Evolutionary conservation across 176 grass and related monocot genomes (phyloP), one percentile per base, ranked within the genome.

Genomic region (Phyllostachys edulis): DNA sequence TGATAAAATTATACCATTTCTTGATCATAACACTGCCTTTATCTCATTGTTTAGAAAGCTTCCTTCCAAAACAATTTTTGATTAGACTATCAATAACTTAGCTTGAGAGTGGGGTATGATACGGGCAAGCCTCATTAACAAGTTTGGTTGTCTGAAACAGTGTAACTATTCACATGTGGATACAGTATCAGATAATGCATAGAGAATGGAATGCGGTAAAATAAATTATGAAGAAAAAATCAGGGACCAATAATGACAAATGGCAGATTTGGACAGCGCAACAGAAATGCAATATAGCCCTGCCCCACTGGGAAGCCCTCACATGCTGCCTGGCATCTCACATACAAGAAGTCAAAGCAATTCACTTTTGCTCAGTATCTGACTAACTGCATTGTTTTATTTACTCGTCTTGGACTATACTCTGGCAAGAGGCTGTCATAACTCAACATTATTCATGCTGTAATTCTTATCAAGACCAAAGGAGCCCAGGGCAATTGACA

Each of bases 331-430:
- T 87, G 80, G 61, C 81, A 83, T 87, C 63, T 69, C 69, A 84
- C 89, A 84, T 54, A 77, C 85, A 87, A 64, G 89, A 87, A 90
- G 89, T 90, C 84, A 87, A 90, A 90, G 85, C 75, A 61, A 80
- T 38, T 84, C 78, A 87, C 89, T 90, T 83, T 87, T 87, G 63
- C 84, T 84, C 75, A 87, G 85, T 79, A 67, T 67, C 63, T 80
- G 45, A 46, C 78, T 67, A 67, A 69, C 75, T 55, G 69, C 37
- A 84, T 76, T 76, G 42, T 79, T 87, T 79, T 68, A 79, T 84
- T 69, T 45, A 86, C 73, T 83, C 67, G 23, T 67, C 61, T 85
- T 80, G 61, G 69, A 89, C 40, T 85, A 69, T 40, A 64, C 69
- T 61, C 55, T 89, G 44, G 62, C 46, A 77, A 62, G 75, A 60